phyloP scores from a whole-genome alignment of 1,139 yeast species.

The Starmera stellimalicola region DNA sequence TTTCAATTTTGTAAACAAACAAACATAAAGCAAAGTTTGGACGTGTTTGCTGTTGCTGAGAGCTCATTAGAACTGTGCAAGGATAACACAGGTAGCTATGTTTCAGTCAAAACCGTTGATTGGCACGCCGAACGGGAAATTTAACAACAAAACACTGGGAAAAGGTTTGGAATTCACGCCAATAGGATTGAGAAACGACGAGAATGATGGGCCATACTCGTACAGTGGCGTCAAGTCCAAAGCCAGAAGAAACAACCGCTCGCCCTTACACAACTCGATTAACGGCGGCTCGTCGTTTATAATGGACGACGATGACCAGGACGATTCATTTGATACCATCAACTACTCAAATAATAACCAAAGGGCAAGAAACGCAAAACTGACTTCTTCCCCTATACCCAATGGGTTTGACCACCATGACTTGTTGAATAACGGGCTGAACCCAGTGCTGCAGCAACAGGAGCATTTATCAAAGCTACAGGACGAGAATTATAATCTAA shows the following conservation, averaged over 20 bases:
- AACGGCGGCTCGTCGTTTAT: conserved; percentile 19
- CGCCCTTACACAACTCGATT: conserved; percentile 12
- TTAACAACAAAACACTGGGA: conserved; percentile 2
- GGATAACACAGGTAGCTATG: conserved; percentile 5
- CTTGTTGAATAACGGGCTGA: conserved; percentile 27
- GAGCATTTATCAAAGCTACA: conserved; percentile 39
- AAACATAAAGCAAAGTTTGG: neutral
- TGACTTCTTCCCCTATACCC: conserved; percentile 11
- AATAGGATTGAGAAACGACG: conserved; percentile 11
- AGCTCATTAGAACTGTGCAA: neutral
- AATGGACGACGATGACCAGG: too few species aligned
- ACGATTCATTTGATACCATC: conserved; percentile 15
- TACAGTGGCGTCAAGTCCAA: neutral
- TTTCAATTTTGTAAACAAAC: conserved; percentile 2
- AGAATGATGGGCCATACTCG: neutral
- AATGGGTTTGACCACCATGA: conserved; percentile 12
- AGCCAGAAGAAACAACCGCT: conserved; percentile 2
- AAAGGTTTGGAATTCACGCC: conserved; percentile 15
- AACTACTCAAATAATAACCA: conserved; percentile 6
- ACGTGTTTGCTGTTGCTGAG: neutral
- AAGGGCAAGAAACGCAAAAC: conserved; percentile 2
- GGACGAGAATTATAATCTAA: conserved; percentile 54
- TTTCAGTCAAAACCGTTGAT: conserved; percentile 14
- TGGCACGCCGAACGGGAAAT: conserved; percentile 11
- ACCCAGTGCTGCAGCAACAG: conserved; percentile 47